Percentiles rank a stretch among this genome's conserved stretches.
These are phyloP conservation scores for Scleroderma citrinum DNA, from an alignment of 768 basidiomycete species.

Conservation along the genomic window DNA sequence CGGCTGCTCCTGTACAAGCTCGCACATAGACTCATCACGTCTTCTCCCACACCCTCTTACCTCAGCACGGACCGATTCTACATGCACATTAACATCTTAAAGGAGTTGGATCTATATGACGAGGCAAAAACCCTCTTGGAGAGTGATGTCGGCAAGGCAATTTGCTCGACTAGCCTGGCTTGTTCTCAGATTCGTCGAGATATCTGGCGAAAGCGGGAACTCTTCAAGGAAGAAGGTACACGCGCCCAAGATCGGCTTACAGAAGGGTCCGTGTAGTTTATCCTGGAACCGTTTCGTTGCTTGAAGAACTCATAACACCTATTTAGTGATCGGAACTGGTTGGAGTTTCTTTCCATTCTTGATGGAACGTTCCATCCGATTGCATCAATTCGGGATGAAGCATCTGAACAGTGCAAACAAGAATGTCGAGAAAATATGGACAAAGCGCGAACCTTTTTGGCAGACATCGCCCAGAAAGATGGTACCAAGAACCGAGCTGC, in stretches of 20 bases:
- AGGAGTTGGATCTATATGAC: constrained; percentile 59
- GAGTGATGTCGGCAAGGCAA: constrained; percentile 58
- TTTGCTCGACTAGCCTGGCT: constrained; percentile 64
- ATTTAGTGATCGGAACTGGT: constrained; percentile 78
- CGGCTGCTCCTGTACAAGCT: constrained; percentile 67
- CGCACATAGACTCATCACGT: constrained; percentile 66
- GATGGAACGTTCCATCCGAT: constrained; percentile 55
- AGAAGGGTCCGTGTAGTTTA: constrained; percentile 45
- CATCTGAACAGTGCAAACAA: constrained; percentile 31
- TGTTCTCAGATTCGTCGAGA: constrained; percentile 74
- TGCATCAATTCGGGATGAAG: constrained; percentile 16
- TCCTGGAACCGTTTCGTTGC: constrained; percentile 3
- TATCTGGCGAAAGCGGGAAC: constrained; percentile 54
- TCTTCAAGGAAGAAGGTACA: constrained; percentile 55
- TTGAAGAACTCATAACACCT: constrained; percentile 16
- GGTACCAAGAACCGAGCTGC: constrained; percentile 71
- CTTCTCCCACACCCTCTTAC: constrained; percentile 58
- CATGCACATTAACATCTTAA: constrained; percentile 66
- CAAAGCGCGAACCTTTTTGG: constrained; percentile 48
- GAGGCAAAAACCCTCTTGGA: constrained; percentile 67
- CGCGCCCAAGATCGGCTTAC: constrained; percentile 52
- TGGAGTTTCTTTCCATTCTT: constrained; percentile 71
- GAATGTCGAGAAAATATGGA: constrained; percentile 35
- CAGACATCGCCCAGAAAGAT: constrained; percentile 54
- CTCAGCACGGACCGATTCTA: constrained; percentile 70